Base-by-base conservation (phyloP, 2,329 filamentous ascomycete species). In the Septoria linicola region DNA sequence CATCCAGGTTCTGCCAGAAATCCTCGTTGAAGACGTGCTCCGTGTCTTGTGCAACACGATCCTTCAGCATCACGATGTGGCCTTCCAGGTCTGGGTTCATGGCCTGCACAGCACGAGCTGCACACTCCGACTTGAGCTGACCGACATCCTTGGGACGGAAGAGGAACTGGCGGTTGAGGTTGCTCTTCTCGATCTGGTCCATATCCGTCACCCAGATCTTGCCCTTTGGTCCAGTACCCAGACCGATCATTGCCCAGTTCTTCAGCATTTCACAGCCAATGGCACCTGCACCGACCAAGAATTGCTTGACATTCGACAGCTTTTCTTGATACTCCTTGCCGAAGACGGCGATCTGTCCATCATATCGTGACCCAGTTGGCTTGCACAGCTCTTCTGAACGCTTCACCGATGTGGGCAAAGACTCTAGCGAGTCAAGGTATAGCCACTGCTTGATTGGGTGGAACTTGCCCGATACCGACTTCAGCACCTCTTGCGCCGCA, bases 251-350 rank as follows among this genome's bases (percentile, higher is more conserved):
- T 30, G 95, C 92, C 91, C 93, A 99, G 72, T 97, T 97, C 82
- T 99, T 99, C 61, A 99, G 76, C 87, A 97, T 99, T 69, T 99
- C 93, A 67, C 93, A 99, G 39, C 93, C 93, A 69, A 99, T 99
- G 58, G 95, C 93, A 64, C 93, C 93, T 40, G 93, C 89, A 61
- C 93, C 93, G 51, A 99, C 93, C 49, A 99, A 79, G 76, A 99
- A 99, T 64, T 97, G 84, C 66, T 85, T 93, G 55, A 93, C 73
- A 64, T 96, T 95, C 54, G 86, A 82, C 61, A 99, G 81, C 78
- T 96, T 96, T 44, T 96, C 87, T 72, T 99, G 93, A 72, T 85
- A 99, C 58, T 96, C 88, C 64, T 82, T 86, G 56, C 93, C 93
- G 60, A 99, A 95, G 1, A 99, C 93, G 2, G 89, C 92, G 66